Evolutionary conservation across 495 filamentous ascomycete genomes (phyloP), one percentile per base, ranked within the genome.

Genomic region (Neurospora hispaniola): DNA sequence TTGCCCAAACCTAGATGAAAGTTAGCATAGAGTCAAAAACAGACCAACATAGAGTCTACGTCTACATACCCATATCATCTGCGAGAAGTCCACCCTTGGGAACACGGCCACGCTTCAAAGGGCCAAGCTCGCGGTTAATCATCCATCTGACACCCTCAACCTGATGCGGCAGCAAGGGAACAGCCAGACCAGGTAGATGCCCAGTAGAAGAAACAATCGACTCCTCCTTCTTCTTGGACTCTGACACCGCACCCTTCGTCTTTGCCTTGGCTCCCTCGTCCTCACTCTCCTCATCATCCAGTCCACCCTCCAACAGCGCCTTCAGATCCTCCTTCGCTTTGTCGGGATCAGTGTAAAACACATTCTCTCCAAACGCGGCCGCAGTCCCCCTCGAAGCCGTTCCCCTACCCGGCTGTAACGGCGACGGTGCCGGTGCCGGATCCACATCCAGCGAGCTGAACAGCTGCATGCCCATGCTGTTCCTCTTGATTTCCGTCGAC

Each of bases 121-220:
- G 86, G 3, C 94, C 93, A 12, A 91, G 89, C 79, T 99, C 96
- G 74, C 96, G 93, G 42, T 92, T 90, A 71, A 85, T 90, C 93
- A 99, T 96, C 93, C 96, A 99, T 54, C 89, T 88, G 3, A 98
- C 90, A 73, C 96, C 96, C 35, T 96, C 91, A 11, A 97, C 86
- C 79, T 99, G 96, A 79, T 99, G 96, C 4, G 94, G 96, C 0
- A 98, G 86, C 4, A 99, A 86, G 71, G 90, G 92, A 62, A 97
- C 93, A 68, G 90, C 91, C 75, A 99, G 81, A 4, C 96, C 96
- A 74, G 96, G 91, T 18, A 86, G 54, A 0, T 72, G 76, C 27
- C 81, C 81, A 31, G 80, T 79, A 4, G 54, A 66, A 18, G 54
- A 66, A 44, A 80, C 79, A n/a, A 78, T 68, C 0, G 70, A 74